Percentiles rank a stretch among this genome's conserved stretches.
These are phyloP conservation scores for Brassica napus DNA, from an alignment of 345 rosid species.

Conservation along the genomic window DNA sequence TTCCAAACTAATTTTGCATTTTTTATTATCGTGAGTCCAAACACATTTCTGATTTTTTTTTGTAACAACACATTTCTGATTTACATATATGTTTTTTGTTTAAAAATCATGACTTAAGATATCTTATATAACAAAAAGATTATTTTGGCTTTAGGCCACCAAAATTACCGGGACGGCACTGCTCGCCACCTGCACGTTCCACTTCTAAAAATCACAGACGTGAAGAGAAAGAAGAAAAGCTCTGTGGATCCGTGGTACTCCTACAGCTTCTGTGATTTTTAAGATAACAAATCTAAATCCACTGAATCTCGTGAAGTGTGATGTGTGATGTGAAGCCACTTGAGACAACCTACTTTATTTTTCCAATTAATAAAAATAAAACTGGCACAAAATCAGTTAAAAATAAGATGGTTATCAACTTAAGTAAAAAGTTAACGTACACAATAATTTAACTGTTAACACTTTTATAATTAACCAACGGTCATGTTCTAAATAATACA, in stretches of 20 bases:
- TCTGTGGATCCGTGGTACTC: slow-evolving; percentile 41
- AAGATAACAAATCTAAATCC: slow-evolving; percentile 9
- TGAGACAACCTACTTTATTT: background rate
- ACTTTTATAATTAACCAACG: background rate
- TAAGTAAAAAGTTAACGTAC: background rate
- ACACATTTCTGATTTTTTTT: no score
- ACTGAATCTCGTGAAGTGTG: slow-evolving; percentile 38
- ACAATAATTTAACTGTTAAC: background rate
- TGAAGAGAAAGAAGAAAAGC: slow-evolving; percentile 23
- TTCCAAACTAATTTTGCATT: no score
- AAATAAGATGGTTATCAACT: background rate
- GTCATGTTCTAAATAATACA: slow-evolving; percentile 2
- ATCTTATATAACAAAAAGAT: no score
- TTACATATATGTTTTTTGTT: no score
- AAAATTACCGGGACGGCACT: no score
- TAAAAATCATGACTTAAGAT: no score
- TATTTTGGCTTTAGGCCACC: no score
- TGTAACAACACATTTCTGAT: no score
- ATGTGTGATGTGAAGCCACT: slow-evolving; percentile 23
- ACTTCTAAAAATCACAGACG: slow-evolving; percentile 34
- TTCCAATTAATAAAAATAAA: background rate
- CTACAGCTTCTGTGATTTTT: slow-evolving; percentile 28
- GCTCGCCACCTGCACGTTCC: slow-evolving; percentile 23
- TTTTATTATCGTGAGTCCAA: no score
- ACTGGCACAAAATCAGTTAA: background rate